Percentiles rank a stretch among this genome's conserved stretches.
phyloP scores from a whole-genome alignment of 257 asterid species.

The Primulina huaijiensis region DNA sequence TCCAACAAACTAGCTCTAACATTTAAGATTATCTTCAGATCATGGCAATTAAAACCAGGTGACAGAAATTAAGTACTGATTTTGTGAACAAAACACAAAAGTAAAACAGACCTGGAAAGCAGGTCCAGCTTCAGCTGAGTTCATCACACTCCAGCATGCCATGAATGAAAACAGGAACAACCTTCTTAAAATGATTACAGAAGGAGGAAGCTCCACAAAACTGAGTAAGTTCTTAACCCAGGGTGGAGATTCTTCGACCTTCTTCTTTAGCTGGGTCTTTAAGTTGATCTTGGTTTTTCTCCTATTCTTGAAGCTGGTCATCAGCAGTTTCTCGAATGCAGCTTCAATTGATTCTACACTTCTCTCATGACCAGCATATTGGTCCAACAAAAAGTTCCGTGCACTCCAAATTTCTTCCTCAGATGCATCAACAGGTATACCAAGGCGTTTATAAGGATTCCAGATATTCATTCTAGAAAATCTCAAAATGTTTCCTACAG shows the following conservation, averaged over 20 bases:
- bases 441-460: conserved; percentile 93
- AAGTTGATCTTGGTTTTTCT: conserved; percentile 91
- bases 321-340: conserved; percentile 85
- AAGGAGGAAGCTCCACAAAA: conserved; percentile 84
- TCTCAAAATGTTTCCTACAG: conserved; percentile 49
- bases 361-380: conserved; percentile 72
- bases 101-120: conserved; percentile 79
- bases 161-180: conserved; percentile 83
- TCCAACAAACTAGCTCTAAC: neutral
- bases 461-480: conserved; percentile 72
- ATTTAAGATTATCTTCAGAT: neutral
- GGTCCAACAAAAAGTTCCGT: conserved; percentile 76
- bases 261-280: conserved; percentile 76
- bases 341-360: conserved; percentile 85
- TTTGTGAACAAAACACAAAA: conserved; percentile 11
- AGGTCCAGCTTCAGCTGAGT: conserved; percentile 97
- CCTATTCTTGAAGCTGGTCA: conserved; percentile 73
- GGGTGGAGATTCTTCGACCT: conserved; percentile 96
- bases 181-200: conserved; percentile 80
- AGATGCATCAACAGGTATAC: conserved; percentile 72
- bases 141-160: conserved; percentile 98
- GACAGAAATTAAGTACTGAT: neutral
- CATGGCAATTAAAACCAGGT: neutral
- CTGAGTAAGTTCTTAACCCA: conserved; percentile 83
- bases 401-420: conserved; percentile 97